phyloP scores from a whole-genome alignment of 441 rosid genomes.

The Syzygium malaccense region DNA sequence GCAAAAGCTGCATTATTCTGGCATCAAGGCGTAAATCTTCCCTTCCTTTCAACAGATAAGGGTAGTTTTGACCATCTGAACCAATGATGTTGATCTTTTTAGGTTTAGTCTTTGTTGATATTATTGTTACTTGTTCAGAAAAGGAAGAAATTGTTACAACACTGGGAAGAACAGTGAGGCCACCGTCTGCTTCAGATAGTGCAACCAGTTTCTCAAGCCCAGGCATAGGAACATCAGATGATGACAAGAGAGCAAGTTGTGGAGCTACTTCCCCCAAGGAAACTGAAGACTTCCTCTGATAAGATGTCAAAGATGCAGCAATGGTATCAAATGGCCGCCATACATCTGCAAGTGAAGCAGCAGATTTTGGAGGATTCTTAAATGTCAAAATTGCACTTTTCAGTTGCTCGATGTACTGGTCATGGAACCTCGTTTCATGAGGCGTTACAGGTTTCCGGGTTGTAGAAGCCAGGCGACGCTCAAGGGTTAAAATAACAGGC shows the following conservation, averaged over 20 bases:
- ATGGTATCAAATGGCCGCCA: constrained; percentile 93
- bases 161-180: constrained; percentile 44
- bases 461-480: constrained; percentile 95
- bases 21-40: constrained; percentile 99
- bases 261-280: constrained; percentile 95
- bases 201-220: constrained; percentile 84
- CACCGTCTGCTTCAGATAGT: constrained; percentile 46
- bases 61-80: constrained; percentile 87
- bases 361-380: constrained; percentile 83
- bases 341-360: constrained; percentile 75
- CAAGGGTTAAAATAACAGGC: constrained; percentile 89
- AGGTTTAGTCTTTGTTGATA: constrained; percentile 96
- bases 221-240: constrained; percentile 98
- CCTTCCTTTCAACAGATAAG: constrained; percentile 92
- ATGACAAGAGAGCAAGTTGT: constrained; percentile 73
- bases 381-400: constrained; percentile 70
- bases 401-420: constrained; percentile 66
- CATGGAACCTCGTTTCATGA: constrained; percentile 88
- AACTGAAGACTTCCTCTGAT: constrained; percentile 84
- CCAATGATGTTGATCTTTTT: constrained; percentile 90
- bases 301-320: constrained; percentile 85
- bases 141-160: constrained; percentile 83
- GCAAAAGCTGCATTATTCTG: constrained; percentile 98
- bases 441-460: constrained; percentile 95
- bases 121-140: constrained; percentile 62